phyloP scores from a whole-genome alignment of 495 filamentous ascomycete genomes.

The Thermothielavioides terrestris region DNA sequence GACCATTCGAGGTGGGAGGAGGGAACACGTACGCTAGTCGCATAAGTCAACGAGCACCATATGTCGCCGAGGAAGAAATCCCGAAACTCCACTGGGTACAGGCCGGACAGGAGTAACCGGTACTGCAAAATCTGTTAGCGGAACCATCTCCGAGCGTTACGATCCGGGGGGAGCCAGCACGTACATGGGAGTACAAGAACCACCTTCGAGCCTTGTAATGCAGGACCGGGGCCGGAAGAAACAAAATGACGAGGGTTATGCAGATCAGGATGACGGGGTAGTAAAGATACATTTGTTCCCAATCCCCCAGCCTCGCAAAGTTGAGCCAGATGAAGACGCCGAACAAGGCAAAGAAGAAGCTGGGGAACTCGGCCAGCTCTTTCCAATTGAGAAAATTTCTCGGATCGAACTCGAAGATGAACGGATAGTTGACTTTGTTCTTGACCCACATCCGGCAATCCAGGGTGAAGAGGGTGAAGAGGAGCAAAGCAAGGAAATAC shows the following conservation, averaged over 20 bases:
- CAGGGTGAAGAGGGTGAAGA: slow-evolving; percentile 67
- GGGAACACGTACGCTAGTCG: slow-evolving; percentile 61
- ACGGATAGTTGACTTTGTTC: slow-evolving; percentile 86
- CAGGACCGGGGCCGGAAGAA: slow-evolving; percentile 64
- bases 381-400: slow-evolving; percentile 81
- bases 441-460: slow-evolving; percentile 73
- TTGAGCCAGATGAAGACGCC: slow-evolving; percentile 83
- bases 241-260: slow-evolving; percentile 55
- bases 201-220: slow-evolving; percentile 72
- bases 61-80: slow-evolving; percentile 98
- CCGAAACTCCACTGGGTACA: slow-evolving; percentile 90
- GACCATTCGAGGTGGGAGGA: background rate
- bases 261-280: slow-evolving; percentile 79
- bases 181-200: slow-evolving; percentile 76
- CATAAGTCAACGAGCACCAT: slow-evolving; percentile 89
- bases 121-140: slow-evolving; percentile 46
- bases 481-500: slow-evolving; percentile 67
- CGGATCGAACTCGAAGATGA: slow-evolving; percentile 93
- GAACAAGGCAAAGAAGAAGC: slow-evolving; percentile 65
- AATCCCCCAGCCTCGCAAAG: slow-evolving; percentile 53
- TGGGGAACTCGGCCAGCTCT: slow-evolving; percentile 76
- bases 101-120: slow-evolving; percentile 71
- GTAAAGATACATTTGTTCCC: slow-evolving; percentile 66
- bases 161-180: slow-evolving; percentile 25
- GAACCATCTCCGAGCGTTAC: background rate